Conservation (phyloP, 768 basidiomycete genomes). For the Boletus pseudo-olivaceus region DNA sequence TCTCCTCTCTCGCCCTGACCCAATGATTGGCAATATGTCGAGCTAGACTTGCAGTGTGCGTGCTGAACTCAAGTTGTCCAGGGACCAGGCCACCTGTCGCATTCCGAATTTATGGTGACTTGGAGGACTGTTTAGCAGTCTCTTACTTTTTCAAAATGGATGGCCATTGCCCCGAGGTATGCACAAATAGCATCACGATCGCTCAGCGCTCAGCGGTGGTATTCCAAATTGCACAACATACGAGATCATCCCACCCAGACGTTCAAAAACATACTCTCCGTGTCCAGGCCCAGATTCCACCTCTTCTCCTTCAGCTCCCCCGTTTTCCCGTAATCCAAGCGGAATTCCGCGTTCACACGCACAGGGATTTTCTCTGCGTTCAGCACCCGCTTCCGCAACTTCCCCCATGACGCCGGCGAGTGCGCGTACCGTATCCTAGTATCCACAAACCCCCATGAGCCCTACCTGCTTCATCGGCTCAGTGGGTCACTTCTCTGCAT, state of each 20-base stretch:
- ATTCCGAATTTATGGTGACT: too few species aligned
- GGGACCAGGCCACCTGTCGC: too few species aligned
- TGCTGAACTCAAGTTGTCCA: too few species aligned
- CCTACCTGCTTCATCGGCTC: too few species aligned
- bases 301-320: background rate
- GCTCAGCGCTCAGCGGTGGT: background rate
- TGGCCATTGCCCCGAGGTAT: too few species aligned
- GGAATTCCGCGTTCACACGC: background rate
- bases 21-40: too few species aligned
- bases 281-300: background rate
- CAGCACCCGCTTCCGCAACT: background rate
- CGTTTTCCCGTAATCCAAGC: background rate
- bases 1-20: too few species aligned
- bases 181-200: background rate
- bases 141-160: too few species aligned
- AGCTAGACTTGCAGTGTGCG: too few species aligned
- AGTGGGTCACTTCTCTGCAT: too few species aligned
- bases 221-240: background rate
- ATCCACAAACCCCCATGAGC: background rate
- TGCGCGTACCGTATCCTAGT: constrained; percentile 4
- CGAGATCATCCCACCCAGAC: constrained; percentile 1
- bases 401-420: constrained; percentile 2
- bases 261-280: constrained; percentile 6
- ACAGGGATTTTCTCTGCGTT: background rate
- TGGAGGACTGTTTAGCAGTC: too few species aligned